These are phyloP conservation scores for Mucor piriformis DNA, from an alignment of 371 early-diverging fungal species.

Conservation along the genomic window DNA sequence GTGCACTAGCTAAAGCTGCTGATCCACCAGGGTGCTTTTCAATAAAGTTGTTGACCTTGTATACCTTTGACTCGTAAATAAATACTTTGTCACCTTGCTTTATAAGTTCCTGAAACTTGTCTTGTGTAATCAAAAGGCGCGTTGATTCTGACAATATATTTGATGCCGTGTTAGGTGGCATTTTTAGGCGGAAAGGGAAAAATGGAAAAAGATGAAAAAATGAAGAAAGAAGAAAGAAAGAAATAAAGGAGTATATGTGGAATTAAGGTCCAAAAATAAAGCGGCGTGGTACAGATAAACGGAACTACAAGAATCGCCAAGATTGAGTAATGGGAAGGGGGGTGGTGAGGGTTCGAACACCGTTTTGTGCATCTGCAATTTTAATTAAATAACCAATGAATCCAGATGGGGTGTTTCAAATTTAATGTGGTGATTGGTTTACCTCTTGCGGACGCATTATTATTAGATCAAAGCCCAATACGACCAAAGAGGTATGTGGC, in stretches of 20 bases:
- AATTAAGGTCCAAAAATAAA: constrained; percentile 5
- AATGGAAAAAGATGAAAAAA: not conserved
- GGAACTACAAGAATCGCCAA: not conserved
- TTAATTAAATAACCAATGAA: constrained; percentile 16
- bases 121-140: constrained; percentile 30
- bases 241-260: not conserved
- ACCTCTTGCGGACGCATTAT: not conserved
- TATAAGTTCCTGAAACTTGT: constrained; percentile 49
- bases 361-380: constrained; percentile 9
- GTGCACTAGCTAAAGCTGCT: constrained; percentile 79
- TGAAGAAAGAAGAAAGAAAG: not conserved
- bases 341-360: not conserved
- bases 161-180: constrained; percentile 20
- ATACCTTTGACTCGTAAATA: constrained; percentile 80
- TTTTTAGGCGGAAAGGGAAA: not conserved
- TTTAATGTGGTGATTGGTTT: constrained; percentile 6
- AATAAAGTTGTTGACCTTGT: constrained; percentile 83
- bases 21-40: constrained; percentile 92
- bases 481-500: not conserved
- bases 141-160: constrained; percentile 11
- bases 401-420: constrained; percentile 12
- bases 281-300: constrained; percentile 9
- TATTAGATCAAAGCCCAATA: not conserved
- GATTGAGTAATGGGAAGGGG: not conserved
- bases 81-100: constrained; percentile 72